Conservation (phyloP, 2,329 filamentous ascomycete species). For the Colletotrichum costaricense region DNA sequence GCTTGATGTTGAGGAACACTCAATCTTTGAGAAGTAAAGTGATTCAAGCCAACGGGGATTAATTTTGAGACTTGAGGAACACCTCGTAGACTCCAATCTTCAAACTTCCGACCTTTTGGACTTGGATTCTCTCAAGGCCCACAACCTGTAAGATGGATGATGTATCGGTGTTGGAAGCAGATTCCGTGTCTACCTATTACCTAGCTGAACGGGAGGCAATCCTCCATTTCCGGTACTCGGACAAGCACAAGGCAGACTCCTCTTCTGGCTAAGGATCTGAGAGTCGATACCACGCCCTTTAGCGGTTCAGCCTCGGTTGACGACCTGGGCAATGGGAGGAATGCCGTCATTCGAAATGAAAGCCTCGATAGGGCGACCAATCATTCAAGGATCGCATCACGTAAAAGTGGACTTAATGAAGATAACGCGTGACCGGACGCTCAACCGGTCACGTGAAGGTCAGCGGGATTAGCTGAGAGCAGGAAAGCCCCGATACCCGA, state of each 20-base stretch:
- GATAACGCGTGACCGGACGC: background rate
- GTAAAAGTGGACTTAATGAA: background rate
- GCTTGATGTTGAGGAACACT: no score
- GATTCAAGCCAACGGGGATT: no score
- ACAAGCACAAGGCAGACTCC: background rate
- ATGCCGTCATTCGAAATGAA: background rate
- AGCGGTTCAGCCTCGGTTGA: background rate
- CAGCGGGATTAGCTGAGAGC: background rate
- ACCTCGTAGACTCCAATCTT: no score
- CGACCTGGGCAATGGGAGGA: background rate
- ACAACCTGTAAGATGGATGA: no score
- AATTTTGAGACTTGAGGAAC: no score
- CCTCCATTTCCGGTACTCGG: no score
- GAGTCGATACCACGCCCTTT: background rate
- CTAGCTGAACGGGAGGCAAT: no score
- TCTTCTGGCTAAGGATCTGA: background rate
- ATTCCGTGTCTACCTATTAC: no score
- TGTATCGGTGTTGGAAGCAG: no score
- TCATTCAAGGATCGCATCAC: constrained; percentile 2
- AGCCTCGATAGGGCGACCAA: constrained; percentile 1
- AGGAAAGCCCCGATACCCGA: constrained; percentile 1
- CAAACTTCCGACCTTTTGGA: no score
- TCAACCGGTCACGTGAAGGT: constrained; percentile 38
- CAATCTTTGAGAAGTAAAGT: no score
- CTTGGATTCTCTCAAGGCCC: no score